Base-by-base conservation (phyloP, 495 filamentous ascomycete species). In the Pyrenopolyporus hunteri region DNA sequence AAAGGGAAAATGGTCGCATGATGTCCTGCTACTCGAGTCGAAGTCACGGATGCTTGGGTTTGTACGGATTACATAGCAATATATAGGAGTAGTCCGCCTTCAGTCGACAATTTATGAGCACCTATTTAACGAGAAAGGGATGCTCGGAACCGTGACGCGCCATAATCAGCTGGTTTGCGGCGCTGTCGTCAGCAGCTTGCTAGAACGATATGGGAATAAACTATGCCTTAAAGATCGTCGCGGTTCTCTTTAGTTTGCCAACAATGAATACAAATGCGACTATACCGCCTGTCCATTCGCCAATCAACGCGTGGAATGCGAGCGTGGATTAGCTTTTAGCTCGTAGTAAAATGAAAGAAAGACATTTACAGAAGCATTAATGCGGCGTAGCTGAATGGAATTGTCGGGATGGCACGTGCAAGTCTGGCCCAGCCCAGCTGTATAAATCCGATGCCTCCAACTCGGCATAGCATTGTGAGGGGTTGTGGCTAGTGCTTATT, bases 1-100 rank as follows among this genome's bases (percentile, higher is more conserved):
- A 57, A 57, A 66, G 26, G 40, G 56, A 39, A 56, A 45, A 46
- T 40, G 57, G 33, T 46, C 56, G 50, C 63, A 66, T 66, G 45
- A 1, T 52, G 6, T 5, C 31, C 31, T 48, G 29, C 22, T 25
- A 10, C n/a, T 13, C 22, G 5, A 29, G 26, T 29, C 26, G 26
- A 29, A 29, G n/a, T n/a, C n/a, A n/a, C n/a, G n/a, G n/a, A n/a
- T n/a, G n/a, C n/a, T n/a, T n/a, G n/a, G n/a, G n/a, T n/a, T n/a
- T n/a, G n/a, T n/a, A n/a, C n/a, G n/a, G n/a, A n/a, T n/a, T n/a
- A n/a, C n/a, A n/a, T n/a, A n/a, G n/a, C n/a, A n/a, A n/a, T n/a
- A n/a, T n/a, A n/a, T n/a, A n/a, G n/a, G n/a, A n/a, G n/a, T n/a
- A n/a, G n/a, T n/a, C n/a, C n/a, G n/a, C n/a, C n/a, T n/a, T n/a